Conservation (phyloP, 176 grass and related monocot species). For the Alopecurus myosuroides region DNA sequence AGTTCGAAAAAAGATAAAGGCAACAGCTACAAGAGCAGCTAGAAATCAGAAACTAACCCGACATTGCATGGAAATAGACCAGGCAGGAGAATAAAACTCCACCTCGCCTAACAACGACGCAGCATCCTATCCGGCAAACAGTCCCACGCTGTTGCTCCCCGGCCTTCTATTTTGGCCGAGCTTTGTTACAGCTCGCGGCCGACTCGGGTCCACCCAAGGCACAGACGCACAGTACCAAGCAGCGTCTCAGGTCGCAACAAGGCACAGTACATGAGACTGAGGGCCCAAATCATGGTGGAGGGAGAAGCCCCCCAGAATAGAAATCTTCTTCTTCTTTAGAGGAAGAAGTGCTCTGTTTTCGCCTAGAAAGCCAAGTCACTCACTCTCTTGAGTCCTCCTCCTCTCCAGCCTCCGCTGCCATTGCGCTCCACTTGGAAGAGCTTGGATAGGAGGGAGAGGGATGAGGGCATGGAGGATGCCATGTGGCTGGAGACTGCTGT, state of each 20-base stretch:
- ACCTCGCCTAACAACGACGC: neutral
- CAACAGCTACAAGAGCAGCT: neutral
- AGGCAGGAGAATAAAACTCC: neutral
- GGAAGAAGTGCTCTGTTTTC: neutral
- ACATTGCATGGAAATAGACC: neutral
- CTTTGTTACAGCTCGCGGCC: neutral
- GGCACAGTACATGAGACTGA: neutral
- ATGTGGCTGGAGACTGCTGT: neutral
- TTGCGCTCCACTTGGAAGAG: neutral
- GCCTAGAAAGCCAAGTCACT: slow-evolving; percentile 10
- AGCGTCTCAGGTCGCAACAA: neutral
- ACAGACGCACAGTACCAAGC: neutral
- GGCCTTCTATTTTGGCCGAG: neutral
- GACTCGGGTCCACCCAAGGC: neutral
- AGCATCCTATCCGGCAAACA: neutral
- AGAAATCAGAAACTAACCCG: neutral
- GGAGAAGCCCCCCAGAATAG: neutral
- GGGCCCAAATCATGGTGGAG: neutral
- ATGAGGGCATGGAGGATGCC: slow-evolving; percentile 21
- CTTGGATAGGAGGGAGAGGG: neutral
- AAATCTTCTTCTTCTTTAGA: neutral
- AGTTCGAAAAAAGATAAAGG: neutral
- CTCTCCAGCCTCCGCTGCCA: neutral
- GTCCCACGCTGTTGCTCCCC: neutral
- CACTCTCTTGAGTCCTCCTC: neutral